Base-by-base conservation (phyloP, 2,329 filamentous ascomycete species). In the Magnaporthiopsis rhizophila region DNA sequence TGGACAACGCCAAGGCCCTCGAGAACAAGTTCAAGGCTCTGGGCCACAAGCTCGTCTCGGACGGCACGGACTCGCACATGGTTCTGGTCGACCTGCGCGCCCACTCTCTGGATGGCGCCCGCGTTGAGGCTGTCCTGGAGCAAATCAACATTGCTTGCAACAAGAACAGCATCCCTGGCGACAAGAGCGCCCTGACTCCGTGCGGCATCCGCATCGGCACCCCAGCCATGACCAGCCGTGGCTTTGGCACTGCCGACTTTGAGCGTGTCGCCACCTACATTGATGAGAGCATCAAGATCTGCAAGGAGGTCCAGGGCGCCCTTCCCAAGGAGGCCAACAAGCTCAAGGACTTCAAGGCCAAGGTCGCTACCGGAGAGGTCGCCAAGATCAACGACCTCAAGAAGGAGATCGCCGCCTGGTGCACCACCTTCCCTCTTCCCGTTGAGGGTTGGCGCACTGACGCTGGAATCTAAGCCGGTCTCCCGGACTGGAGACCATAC, bases 71-170 rank as follows among this genome's bases (percentile, higher is more conserved):
- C 81, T 96, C 93, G 74, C 95, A 99, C 83, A 92, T 99, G 84
- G 93, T 99, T 61, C 88, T 99, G 65, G 80, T 99, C 67, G 95
- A 99, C 78, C 88, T 99, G 69, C 93, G 96, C 76, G 87, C 92
- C 74, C 86, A 91, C 75, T 84, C 81, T 68, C 87, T 99, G 24
- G 95, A 99, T 73, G 95, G 95, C 73, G 95, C 95, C 65, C 92
- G 95, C 77, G 90, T 98, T 58, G 95, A 99, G 85, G 89, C 91
- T 67, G 90, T 99, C 66, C 89, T 99, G 26, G 95, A 99, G 83
- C 90, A 96, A 78, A 95, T 97, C 80, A 96, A 97, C 84, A 96
- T 99, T 77, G 93, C 95, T 67, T 96, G 92, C 86, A 99, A 99
- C 88, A 99, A 99, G 88, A 99, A 99, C 87, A 89, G 91, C 66